Percentiles rank a stretch among this genome's conserved stretches.
phyloP scores from a whole-genome alignment of 139 green algal species.

The Micractinium conductrix region DNA sequence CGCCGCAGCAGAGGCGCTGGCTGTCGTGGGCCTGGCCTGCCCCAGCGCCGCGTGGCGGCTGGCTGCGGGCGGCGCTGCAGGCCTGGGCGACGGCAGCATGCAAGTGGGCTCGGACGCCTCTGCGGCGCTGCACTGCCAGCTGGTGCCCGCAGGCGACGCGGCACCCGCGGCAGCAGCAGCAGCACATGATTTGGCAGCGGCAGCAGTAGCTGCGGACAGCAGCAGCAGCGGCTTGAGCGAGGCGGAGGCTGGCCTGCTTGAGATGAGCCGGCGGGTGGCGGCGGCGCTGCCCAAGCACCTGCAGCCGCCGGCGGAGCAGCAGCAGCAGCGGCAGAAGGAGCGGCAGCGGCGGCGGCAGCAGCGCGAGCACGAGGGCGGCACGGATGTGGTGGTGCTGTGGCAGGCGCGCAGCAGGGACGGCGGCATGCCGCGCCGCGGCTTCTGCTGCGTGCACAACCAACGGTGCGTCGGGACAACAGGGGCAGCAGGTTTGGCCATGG shows the following conservation, averaged over 20 bases:
- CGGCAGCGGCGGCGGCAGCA: slow-evolving; percentile 30
- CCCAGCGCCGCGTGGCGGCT: not conserved
- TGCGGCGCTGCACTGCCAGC: slow-evolving; percentile 6
- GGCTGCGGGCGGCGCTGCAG: not conserved
- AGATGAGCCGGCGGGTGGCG: not conserved
- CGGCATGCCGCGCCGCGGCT: not conserved
- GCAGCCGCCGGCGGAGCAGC: slow-evolving; percentile 22
- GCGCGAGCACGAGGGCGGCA: not conserved
- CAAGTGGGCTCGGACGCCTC: slow-evolving; percentile 10
- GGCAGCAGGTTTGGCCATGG: not conserved
- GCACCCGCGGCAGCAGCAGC: slow-evolving; percentile 13
- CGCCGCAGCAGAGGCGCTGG: not conserved
- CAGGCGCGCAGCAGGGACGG: not conserved
- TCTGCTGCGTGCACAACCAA: slow-evolving; percentile 12
- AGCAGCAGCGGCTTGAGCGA: not conserved
- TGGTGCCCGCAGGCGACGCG: slow-evolving; percentile 4
- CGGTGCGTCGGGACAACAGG: not conserved
- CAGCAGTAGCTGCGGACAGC: too few species aligned
- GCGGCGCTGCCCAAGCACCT: not conserved
- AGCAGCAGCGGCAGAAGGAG: slow-evolving; percentile 32
- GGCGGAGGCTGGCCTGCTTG: not conserved
- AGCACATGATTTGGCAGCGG: not conserved
- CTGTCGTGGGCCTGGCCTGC: not conserved
- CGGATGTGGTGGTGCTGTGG: slow-evolving; percentile 28
- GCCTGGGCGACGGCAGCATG: not conserved